Evolutionary conservation across 2,329 filamentous ascomycete genomes (phyloP).

Genomic region (Lachnellula cervina): DNA sequence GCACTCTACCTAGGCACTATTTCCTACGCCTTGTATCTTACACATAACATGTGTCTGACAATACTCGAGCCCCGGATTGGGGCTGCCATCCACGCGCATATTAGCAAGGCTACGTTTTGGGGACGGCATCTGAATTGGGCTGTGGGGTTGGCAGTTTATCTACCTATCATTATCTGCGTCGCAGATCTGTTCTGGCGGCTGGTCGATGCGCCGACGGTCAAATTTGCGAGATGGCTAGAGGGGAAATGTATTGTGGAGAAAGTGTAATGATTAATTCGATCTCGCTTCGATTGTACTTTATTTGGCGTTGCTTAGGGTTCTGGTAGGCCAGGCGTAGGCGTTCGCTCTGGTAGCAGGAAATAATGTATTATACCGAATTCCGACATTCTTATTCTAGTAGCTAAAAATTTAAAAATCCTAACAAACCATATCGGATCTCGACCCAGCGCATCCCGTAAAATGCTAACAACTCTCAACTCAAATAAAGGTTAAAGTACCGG

Average conservation of each 20-base stretch:
- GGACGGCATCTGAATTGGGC: constrained; percentile 30
- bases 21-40: constrained; percentile 54
- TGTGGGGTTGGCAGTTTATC: constrained; percentile 37
- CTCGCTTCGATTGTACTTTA: no score
- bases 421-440: no score
- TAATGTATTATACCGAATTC: no score
- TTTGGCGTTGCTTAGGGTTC: no score
- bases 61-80: constrained; percentile 19
- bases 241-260: constrained; percentile 18
- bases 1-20: constrained; percentile 53
- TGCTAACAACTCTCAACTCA: no score
- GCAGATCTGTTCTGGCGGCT: constrained; percentile 56
- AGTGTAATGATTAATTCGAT: background rate
- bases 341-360: no score
- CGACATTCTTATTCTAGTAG: no score
- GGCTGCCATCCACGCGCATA: constrained; percentile 20
- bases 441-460: no score
- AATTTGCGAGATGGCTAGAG: constrained; percentile 45
- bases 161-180: constrained; percentile 45
- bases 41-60: constrained; percentile 49
- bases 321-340: no score
- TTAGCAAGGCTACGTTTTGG: constrained; percentile 18
- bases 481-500: no score
- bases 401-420: no score
- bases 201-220: constrained; percentile 48